These are phyloP conservation scores for Coniochaeta sp. DNA, from an alignment of 2,329 filamentous ascomycete genomes.

Conservation along the genomic window DNA sequence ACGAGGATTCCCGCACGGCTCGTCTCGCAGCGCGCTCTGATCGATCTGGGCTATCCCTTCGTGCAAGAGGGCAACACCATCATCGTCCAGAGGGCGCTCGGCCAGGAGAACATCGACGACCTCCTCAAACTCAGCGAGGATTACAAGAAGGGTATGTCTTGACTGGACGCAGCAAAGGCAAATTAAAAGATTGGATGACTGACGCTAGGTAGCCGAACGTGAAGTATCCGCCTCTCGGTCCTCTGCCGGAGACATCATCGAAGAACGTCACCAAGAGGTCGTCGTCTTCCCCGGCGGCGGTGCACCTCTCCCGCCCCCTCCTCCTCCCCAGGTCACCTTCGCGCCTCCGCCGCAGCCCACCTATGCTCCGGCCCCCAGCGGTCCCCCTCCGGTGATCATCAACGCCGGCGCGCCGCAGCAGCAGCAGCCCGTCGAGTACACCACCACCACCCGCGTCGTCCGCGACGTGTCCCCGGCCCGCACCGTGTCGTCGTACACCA, in stretches of 20 bases:
- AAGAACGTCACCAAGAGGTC: conserved; percentile 40
- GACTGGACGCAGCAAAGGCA: background rate
- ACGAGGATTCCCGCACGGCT: conserved; percentile 78
- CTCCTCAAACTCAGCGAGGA: conserved; percentile 76
- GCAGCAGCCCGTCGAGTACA: conserved; percentile 29
- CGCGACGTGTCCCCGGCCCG: conserved; percentile 43
- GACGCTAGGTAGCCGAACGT: conserved; percentile 27
- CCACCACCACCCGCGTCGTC: conserved; percentile 34
- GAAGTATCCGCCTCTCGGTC: conserved; percentile 39
- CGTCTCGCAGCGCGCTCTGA: conserved; percentile 72
- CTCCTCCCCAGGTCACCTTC: conserved; percentile 13
- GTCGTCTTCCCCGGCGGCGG: conserved; percentile 19
- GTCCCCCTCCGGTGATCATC: conserved; percentile 21
- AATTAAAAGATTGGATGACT: conserved; percentile 3
- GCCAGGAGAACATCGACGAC: conserved; percentile 87
- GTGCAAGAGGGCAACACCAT: conserved; percentile 81
- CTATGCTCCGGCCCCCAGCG: conserved; percentile 9
- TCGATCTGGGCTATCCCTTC: conserved; percentile 80
- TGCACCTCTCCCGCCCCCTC: conserved; percentile 18
- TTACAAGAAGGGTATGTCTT: conserved; percentile 52
- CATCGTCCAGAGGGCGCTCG: conserved; percentile 75
- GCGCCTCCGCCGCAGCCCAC: conserved; percentile 9
- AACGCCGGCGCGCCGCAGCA: conserved; percentile 21
- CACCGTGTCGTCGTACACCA: conserved; percentile 24
- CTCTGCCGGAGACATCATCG: conserved; percentile 35